A percentile compares a stretch with the other conserved stretches of the same genome.
Evolutionary conservation across 2,329 filamentous ascomycete genomes (phyloP).

Genomic region (Aspergillus fumigatiaffinis): DNA sequence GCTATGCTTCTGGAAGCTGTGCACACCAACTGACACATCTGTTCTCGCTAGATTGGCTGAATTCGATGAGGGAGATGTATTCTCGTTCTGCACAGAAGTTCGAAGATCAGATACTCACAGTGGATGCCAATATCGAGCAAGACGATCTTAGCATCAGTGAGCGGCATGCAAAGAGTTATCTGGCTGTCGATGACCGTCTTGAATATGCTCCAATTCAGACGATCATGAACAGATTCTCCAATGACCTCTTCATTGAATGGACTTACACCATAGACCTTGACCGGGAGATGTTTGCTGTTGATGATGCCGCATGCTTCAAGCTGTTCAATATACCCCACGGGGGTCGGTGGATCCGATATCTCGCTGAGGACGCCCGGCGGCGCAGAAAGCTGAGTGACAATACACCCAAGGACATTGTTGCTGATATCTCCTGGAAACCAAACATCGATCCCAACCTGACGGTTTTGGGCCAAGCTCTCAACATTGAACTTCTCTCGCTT

Average conservation of each 20-base stretch:
- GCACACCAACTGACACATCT: background rate
- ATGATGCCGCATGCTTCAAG: constrained; percentile 7
- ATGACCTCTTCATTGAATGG: constrained; percentile 7
- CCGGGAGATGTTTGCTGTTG: constrained; percentile 12
- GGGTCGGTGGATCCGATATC: constrained; percentile 8
- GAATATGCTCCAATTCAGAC: constrained; percentile 6
- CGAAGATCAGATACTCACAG: constrained; percentile 10
- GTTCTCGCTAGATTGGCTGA: constrained; percentile 13
- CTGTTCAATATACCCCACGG: constrained; percentile 7
- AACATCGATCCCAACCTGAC: background rate
- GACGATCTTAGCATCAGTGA: constrained; percentile 1
- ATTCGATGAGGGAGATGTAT: constrained; percentile 7
- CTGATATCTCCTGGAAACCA: constrained; percentile 3
- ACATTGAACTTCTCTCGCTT: background rate
- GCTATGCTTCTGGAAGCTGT: background rate
- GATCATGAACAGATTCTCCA: background rate
- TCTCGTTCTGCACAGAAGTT: constrained; percentile 5
- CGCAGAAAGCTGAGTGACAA: background rate
- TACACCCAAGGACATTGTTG: constrained; percentile 11
- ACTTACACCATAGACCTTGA: constrained; percentile 18
- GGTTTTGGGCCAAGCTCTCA: background rate
- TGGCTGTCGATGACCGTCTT: constrained; percentile 12
- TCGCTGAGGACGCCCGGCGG: constrained; percentile 1
- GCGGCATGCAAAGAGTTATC: constrained; percentile 8
- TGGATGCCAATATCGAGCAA: constrained; percentile 1